These are phyloP conservation scores for Gnetum montanum DNA, from an alignment of 75 land plant genomes.

Conservation along the genomic window DNA sequence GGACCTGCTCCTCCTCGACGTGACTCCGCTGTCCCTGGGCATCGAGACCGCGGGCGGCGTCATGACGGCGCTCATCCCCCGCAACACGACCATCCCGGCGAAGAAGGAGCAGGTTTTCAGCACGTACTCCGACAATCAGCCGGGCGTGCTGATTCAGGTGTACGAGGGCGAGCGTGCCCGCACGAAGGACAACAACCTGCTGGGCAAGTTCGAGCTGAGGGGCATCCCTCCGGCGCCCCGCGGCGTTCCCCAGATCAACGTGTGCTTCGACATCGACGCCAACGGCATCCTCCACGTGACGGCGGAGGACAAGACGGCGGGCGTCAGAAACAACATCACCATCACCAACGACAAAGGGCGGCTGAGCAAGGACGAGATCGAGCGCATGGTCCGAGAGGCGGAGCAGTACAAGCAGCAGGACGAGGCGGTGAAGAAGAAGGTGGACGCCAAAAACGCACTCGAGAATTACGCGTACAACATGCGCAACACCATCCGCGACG, in stretches of 20 bases:
- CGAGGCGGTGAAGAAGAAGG: slow-evolving; percentile 14
- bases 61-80: slow-evolving; percentile 61
- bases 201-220: slow-evolving; percentile 58
- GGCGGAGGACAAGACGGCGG: slow-evolving; percentile 67
- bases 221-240: slow-evolving; percentile 67
- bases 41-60: slow-evolving; percentile 65
- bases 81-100: slow-evolving; percentile 66
- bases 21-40: slow-evolving; percentile 63
- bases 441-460: slow-evolving; percentile 13
- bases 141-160: slow-evolving; percentile 54
- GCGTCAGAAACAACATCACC: slow-evolving; percentile 62
- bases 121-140: slow-evolving; percentile 62
- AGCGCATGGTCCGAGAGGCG: slow-evolving; percentile 21
- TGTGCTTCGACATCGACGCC: slow-evolving; percentile 69
- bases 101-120: slow-evolving; percentile 67
- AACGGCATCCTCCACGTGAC: slow-evolving; percentile 65
- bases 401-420: slow-evolving; percentile 23
- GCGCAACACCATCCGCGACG: slow-evolving; percentile 27
- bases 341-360: slow-evolving; percentile 67
- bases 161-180: slow-evolving; percentile 65
- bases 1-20: slow-evolving; percentile 51
- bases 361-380: slow-evolving; percentile 30
- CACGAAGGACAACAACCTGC: slow-evolving; percentile 54
- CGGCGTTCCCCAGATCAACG: slow-evolving; percentile 69
- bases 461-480: slow-evolving; percentile 25